Conservation (phyloP, 495 filamentous ascomycete genomes). For the Hypoxylon crocopeplum region DNA sequence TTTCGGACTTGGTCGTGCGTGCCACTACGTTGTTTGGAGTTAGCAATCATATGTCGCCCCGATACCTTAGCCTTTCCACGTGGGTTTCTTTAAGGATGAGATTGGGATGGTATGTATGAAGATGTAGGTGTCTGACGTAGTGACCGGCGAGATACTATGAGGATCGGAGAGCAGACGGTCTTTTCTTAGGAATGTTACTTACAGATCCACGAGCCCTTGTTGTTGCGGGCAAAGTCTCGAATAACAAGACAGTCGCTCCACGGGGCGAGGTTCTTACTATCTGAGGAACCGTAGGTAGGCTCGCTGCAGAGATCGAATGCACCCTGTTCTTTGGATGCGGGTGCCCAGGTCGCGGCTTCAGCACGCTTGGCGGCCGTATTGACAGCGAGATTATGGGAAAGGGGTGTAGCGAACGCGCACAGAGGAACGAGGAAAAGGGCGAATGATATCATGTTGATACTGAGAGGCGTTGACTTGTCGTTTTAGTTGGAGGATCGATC, state of each 20-base stretch:
- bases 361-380: neutral
- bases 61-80: too few species aligned
- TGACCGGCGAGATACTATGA: too few species aligned
- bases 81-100: too few species aligned
- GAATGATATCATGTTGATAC: slow-evolving; percentile 10
- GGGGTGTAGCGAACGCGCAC: slow-evolving; percentile 11
- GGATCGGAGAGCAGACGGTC: too few species aligned
- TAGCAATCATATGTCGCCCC: neutral
- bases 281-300: neutral
- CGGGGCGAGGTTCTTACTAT: neutral
- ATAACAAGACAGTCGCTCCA: slow-evolving; percentile 17
- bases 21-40: neutral
- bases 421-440: slow-evolving; percentile 14
- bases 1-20: neutral
- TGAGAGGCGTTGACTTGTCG: neutral
- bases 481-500: neutral
- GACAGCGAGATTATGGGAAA: neutral
- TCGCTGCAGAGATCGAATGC: slow-evolving; percentile 6
- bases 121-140: too few species aligned
- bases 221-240: neutral
- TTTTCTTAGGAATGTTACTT: neutral
- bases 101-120: too few species aligned
- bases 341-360: slow-evolving; percentile 7
- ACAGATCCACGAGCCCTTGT: slow-evolving; percentile 24
- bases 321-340: slow-evolving; percentile 1